phyloP scores from a whole-genome alignment of 2,329 filamentous ascomycete species.

The Bipolaris cookei region DNA sequence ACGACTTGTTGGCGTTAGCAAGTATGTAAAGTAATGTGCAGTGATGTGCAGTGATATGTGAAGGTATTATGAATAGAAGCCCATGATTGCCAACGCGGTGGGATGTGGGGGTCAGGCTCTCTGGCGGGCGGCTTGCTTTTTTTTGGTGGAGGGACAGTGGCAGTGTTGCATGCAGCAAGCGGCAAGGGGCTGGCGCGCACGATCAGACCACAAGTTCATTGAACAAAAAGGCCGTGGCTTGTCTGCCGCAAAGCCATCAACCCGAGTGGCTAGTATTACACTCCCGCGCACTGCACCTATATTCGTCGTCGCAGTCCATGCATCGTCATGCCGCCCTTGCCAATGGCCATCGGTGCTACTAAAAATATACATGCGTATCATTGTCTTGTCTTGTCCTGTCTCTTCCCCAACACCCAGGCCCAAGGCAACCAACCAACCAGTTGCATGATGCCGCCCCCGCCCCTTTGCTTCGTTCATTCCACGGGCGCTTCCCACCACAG shows the following conservation, averaged over 20 bases:
- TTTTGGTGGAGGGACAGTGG: conserved; percentile 5
- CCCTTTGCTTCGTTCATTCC: no score
- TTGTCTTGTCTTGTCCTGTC: no score
- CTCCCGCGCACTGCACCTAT: no score
- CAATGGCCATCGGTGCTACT: no score
- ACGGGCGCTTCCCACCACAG: no score
- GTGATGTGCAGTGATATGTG: not conserved
- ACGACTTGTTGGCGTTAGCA: conserved; percentile 11
- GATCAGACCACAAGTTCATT: conserved; percentile 17
- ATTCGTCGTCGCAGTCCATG: no score
- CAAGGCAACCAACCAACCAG: no score
- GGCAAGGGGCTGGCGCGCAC: not conserved
- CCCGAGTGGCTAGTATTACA: no score
- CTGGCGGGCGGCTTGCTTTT: not conserved
- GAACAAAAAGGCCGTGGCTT: not conserved
- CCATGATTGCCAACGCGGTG: not conserved
- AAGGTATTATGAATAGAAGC: not conserved
- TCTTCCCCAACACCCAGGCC: no score
- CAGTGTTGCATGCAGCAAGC: conserved; percentile 7
- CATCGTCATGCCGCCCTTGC: no score
- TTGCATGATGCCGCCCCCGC: no score
- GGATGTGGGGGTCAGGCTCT: not conserved
- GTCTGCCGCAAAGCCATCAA: not conserved
- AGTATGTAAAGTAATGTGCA: not conserved
- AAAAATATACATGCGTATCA: no score